Evolutionary conservation across 163 green algal species (phyloP).

Genomic region (Chlamydomonas reinhardtii): DNA sequence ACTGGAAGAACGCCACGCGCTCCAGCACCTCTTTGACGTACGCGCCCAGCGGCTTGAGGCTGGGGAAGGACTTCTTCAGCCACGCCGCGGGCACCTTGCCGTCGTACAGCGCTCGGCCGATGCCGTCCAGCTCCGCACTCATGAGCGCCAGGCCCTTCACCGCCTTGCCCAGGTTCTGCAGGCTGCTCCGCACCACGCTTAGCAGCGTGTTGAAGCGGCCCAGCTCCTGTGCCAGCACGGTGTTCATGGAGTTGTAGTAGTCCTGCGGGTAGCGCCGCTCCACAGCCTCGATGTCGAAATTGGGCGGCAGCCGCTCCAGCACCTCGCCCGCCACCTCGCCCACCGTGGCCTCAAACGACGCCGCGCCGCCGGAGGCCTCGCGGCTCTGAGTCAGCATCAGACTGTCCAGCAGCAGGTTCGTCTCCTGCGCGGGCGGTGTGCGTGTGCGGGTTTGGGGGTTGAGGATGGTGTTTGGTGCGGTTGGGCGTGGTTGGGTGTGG

Average conservation of each 20-base stretch:
- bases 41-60: slow-evolving; percentile 76
- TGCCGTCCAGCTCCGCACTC: slow-evolving; percentile 74
- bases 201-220: slow-evolving; percentile 79
- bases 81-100: slow-evolving; percentile 73
- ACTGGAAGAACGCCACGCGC: slow-evolving; percentile 75
- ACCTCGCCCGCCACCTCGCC: slow-evolving; percentile 73
- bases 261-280: slow-evolving; percentile 71
- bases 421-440: slow-evolving; percentile 37
- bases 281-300: slow-evolving; percentile 82
- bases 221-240: slow-evolving; percentile 83
- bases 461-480: background rate
- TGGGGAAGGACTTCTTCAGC: slow-evolving; percentile 77
- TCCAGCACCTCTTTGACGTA: slow-evolving; percentile 84
- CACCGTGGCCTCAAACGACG: slow-evolving; percentile 51
- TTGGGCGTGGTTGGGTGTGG: background rate
- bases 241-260: slow-evolving; percentile 89
- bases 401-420: slow-evolving; percentile 74
- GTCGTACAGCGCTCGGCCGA: slow-evolving; percentile 61
- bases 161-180: slow-evolving; percentile 78
- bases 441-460: background rate
- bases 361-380: slow-evolving; percentile 54
- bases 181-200: slow-evolving; percentile 63
- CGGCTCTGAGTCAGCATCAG: slow-evolving; percentile 75
- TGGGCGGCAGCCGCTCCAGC: slow-evolving; percentile 65
- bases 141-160: slow-evolving; percentile 82